Percentiles rank a stretch among this genome's conserved stretches.
These are phyloP conservation scores for Ajuga chamaepitys DNA, from an alignment of 257 asterid species.

Conservation along the genomic window DNA sequence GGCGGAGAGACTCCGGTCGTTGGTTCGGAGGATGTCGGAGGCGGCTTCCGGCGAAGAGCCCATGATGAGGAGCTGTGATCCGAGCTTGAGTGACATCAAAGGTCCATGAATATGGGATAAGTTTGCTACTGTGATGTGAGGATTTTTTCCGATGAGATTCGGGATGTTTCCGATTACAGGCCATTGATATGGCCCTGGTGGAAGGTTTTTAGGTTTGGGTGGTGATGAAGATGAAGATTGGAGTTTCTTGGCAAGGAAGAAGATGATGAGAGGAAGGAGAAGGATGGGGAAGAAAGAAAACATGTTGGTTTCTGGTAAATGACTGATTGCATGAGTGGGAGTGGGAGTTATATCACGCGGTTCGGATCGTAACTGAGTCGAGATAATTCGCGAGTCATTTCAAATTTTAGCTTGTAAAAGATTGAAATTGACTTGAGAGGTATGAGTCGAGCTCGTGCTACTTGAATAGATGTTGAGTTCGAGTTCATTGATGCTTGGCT, in stretches of 20 bases:
- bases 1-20: slow-evolving; percentile 32
- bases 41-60: slow-evolving; percentile 33
- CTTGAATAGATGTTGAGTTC: too few relatives aligned
- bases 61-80: slow-evolving; percentile 26
- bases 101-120: slow-evolving; percentile 31
- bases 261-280: slow-evolving; percentile 10
- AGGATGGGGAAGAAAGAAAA: not conserved
- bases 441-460: too few relatives aligned
- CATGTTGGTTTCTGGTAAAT: not conserved
- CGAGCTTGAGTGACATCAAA: slow-evolving; percentile 25
- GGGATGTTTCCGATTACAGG: slow-evolving; percentile 37
- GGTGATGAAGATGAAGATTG: not conserved
- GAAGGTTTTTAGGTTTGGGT: slow-evolving; percentile 17
- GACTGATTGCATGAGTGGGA: too few relatives aligned
- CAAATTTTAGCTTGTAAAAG: too few relatives aligned
- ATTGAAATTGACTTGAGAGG: too few relatives aligned
- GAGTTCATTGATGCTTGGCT: too few relatives aligned
- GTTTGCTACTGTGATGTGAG: slow-evolving; percentile 28
- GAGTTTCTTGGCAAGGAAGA: not conserved
- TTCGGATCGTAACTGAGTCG: too few relatives aligned
- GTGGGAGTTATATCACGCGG: too few relatives aligned
- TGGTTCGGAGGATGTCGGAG: slow-evolving; percentile 26
- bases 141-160: slow-evolving; percentile 22
- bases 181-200: slow-evolving; percentile 44
- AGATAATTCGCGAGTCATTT: too few relatives aligned